Base-by-base conservation (phyloP, 2,329 filamentous ascomycete genomes). In the Arthrinium puccinioides region DNA sequence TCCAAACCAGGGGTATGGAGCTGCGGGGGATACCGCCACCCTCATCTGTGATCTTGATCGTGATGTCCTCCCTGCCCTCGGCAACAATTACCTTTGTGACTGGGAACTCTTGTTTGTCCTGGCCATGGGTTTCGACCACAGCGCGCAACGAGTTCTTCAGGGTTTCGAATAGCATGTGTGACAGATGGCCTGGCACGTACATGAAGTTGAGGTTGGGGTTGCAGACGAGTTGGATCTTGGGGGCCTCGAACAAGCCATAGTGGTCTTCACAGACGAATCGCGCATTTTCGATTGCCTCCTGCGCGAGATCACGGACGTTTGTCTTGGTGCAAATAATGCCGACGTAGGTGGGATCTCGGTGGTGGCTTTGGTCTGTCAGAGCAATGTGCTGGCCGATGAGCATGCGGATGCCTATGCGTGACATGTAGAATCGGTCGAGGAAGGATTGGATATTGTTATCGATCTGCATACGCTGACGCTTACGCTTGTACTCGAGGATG, bases 401-500 rank as follows among this genome's bases (percentile, higher is more conserved):
- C 92, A 98, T 98, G 52, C 92, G 86, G 51, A 98, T 98, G 48
- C 92, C 92, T 55, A 98, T 98, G 45, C 92, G 87, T 30, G 89
- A 96, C 92, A 98, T 98, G 72, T 98, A 98, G 66, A 98, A 98
- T 42, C 92, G 86, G 66, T 98, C 92, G 48, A 98, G 79, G 70
- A 98, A 98, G 38, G 87, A 83, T 62, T 98, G 92, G 42, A 98
- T 96, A 51, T 89, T 94, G 59, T 89, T 83, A 64, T 97, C 92
- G 55, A 98, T 98, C 59, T 97, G 92, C 83, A 97, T 92, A 37
- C 92, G 81, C 72, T 98, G 92, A 44, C 88, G 79, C 59, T 84
- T 90, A 39, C 90, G 86, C 69, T 98, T 98, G 73, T 94, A 98
- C 66, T 98, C 92, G 41, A 97, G 75, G 49, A 98, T 96, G 42